Percentiles rank a stretch among this genome's conserved stretches.
Conservation (phyloP, 2,329 filamentous ascomycete species). For the Acrodontium crateriforme region DNA sequence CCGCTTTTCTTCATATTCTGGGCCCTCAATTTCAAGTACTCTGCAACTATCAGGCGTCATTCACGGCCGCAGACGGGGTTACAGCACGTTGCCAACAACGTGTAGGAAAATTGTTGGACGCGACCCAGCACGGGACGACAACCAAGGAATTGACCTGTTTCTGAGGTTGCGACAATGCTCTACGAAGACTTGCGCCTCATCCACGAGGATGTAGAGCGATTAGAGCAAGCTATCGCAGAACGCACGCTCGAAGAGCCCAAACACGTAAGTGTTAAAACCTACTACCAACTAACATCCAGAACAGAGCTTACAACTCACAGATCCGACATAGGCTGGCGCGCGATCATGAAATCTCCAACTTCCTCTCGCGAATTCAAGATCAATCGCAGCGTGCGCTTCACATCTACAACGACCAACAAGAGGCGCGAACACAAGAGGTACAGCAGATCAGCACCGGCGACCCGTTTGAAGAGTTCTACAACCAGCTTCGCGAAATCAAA, state of each 20-base stretch:
- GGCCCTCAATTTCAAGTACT: no score
- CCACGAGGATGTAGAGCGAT: constrained; percentile 89
- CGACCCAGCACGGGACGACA: not conserved
- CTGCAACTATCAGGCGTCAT: no score
- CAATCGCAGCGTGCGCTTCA: constrained; percentile 70
- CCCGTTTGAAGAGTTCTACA: constrained; percentile 82
- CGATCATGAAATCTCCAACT: constrained; percentile 81
- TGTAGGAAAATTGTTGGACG: no score
- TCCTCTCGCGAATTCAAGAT: constrained; percentile 73
- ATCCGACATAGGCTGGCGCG: constrained; percentile 78
- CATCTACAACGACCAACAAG: constrained; percentile 71
- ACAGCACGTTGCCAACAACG: no score
- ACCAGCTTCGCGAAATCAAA: constrained; percentile 65
- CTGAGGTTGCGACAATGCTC: constrained; percentile 48
- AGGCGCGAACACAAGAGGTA: constrained; percentile 61
- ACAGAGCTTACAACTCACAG: constrained; percentile 31
- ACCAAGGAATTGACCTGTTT: no score
- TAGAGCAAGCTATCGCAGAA: constrained; percentile 88
- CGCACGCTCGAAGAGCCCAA: constrained; percentile 78
- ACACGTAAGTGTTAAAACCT: constrained; percentile 45
- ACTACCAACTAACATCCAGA: constrained; percentile 1
- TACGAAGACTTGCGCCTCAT: constrained; percentile 88
- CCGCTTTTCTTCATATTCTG: not conserved
- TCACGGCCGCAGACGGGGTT: no score
- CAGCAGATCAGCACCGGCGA: constrained; percentile 75